Conservation (phyloP, 78 protist species). For the Emiliania huxleyi region DNA sequence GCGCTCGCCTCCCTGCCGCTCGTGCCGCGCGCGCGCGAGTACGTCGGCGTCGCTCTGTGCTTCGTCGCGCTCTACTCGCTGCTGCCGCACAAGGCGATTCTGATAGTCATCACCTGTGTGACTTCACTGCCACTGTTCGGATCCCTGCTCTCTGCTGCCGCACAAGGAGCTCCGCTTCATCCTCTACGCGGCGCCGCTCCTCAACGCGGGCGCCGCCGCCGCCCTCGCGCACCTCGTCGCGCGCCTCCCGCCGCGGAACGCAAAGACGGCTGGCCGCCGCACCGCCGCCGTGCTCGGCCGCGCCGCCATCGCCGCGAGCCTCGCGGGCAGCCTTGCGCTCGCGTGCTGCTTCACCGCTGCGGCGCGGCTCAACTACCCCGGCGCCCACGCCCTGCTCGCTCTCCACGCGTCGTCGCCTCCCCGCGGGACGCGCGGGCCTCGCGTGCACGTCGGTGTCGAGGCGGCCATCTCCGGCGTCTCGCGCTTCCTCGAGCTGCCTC, state of each 20-base stretch:
- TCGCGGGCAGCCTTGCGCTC: neutral
- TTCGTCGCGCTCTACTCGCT: neutral
- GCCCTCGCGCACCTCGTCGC: neutral
- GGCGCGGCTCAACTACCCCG: conserved; percentile 9
- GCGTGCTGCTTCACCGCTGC: neutral
- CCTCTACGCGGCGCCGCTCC: conserved; percentile 74
- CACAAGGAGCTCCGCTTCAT: conserved; percentile 83
- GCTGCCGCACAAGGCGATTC: conserved; percentile 66
- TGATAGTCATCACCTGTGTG: conserved; percentile 83
- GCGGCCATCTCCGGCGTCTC: neutral
- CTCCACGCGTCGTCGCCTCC: neutral
- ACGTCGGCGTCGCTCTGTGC: neutral
- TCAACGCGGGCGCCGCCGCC: conserved; percentile 61
- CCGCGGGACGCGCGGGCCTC: neutral
- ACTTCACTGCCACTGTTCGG: too few relatives aligned
- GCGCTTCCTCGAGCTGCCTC: neutral
- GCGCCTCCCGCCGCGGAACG: neutral
- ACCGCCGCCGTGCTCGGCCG: neutral
- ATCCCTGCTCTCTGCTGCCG: conserved; percentile 5
- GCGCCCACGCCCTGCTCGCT: conserved; percentile 2
- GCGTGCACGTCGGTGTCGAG: conserved; percentile 4
- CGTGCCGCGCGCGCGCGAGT: neutral
- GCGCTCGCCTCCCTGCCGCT: neutral
- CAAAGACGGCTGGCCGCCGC: neutral
- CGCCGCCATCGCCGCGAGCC: neutral